Base-by-base conservation (phyloP, 164 flowering plant genomes). In the Paratinospora sagittata region DNA sequence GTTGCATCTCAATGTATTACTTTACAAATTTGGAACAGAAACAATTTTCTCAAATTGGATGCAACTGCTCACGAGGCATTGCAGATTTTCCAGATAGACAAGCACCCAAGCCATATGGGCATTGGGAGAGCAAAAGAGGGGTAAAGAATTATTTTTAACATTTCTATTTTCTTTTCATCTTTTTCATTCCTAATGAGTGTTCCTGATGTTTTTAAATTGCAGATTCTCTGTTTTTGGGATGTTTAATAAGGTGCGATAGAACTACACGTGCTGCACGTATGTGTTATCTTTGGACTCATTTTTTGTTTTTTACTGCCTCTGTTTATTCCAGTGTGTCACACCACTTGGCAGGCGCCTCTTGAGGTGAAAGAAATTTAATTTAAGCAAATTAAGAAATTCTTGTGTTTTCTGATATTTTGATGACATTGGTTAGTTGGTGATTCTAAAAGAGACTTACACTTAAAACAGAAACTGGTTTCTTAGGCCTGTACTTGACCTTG, bases 31-130 rank as follows among this genome's bases (percentile, higher is more conserved):
- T 27, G 74, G 64, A 74, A 73, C 47, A 95, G 99, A 83, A 82
- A 88, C 83, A 91, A 85, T n/a, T 96, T 91, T 78, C 94, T 96
- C 72, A 96, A 91, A 82, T 83, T 96, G 78, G 99, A 96, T 86
- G 87, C 96, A 14, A 81, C 93, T 70, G 93, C 98, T 73, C 87
- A 85, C 73, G 98, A 93, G 73, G 90, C 95, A 66, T 78, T 96
- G 78, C 99, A 92, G 81, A 91, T 96, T 76, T 92, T 93, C 77
- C 99, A 93, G 81, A 80, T 78, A 26, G 99, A 96, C 83, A 96
- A 96, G 75, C 99, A 96, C 78, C 97, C 99, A 62, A 96, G 98
- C 80, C 96, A 90, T 76, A 95, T 95, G 99, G 99, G 99, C 43
- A 95, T 95, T 76, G 99, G 99, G 60, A 88, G 94, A 83, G 86